A percentile compares a stretch with the other conserved stretches of the same genome.
phyloP scores from a whole-genome alignment of 2,329 filamentous ascomycete species.

The Pleoardoris graminearum region DNA sequence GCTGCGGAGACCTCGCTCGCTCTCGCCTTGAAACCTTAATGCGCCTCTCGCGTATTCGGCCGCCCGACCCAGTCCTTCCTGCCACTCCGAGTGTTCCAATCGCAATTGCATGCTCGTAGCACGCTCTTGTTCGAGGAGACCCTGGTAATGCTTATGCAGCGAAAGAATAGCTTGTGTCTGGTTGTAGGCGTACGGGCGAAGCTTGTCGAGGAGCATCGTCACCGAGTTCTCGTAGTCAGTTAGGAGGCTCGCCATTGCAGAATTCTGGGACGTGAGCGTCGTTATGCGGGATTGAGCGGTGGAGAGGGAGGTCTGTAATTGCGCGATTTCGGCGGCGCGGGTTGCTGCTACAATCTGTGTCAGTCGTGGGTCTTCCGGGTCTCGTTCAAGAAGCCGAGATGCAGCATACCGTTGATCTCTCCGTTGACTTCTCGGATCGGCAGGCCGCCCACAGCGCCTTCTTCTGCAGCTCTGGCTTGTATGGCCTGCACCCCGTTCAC shows the following conservation, averaged over 20 bases:
- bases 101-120: slow-evolving; percentile 51
- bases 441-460: slow-evolving; percentile 30
- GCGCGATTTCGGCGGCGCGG: slow-evolving; percentile 35
- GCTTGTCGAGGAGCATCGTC: slow-evolving; percentile 43
- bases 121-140: slow-evolving; percentile 49
- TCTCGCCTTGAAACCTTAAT: slow-evolving; percentile 44
- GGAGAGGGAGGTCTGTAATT: slow-evolving; percentile 38
- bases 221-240: slow-evolving; percentile 50
- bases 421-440: slow-evolving; percentile 40
- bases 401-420: slow-evolving; percentile 35
- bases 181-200: slow-evolving; percentile 42
- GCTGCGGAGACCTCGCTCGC: slow-evolving; percentile 41
- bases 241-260: slow-evolving; percentile 34
- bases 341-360: slow-evolving; percentile 29
- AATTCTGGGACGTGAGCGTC: slow-evolving; percentile 30
- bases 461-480: slow-evolving; percentile 41
- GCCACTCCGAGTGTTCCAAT: slow-evolving; percentile 55
- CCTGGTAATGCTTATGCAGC: slow-evolving; percentile 54
- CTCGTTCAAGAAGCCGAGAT: not conserved
- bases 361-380: not conserved
- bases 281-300: slow-evolving; percentile 32
- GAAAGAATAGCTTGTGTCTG: slow-evolving; percentile 50
- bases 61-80: slow-evolving; percentile 50
- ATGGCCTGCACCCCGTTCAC: slow-evolving; percentile 46
- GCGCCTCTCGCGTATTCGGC: slow-evolving; percentile 49